A percentile compares a stretch with the other conserved stretches of the same genome.
These are phyloP conservation scores for Golubevia pallescens DNA, from an alignment of 1,284 basidiomycete species.

Conservation along the genomic window DNA sequence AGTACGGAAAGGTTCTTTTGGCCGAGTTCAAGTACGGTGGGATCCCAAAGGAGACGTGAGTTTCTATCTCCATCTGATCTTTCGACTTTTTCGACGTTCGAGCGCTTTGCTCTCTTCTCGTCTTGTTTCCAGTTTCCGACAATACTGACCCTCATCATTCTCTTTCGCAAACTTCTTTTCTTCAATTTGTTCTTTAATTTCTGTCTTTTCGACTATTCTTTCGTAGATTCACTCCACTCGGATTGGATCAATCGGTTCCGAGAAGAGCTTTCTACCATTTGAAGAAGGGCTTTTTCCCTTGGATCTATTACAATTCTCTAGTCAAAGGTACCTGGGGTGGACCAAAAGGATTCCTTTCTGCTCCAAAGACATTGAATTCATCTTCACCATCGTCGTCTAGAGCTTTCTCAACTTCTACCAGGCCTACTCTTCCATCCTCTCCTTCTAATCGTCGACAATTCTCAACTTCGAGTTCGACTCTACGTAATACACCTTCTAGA, in stretches of 20 bases:
- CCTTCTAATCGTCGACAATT: slow-evolving; percentile 16
- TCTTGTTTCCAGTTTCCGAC: slow-evolving; percentile 5
- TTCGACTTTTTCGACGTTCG: slow-evolving; percentile 9
- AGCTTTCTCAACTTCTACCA: slow-evolving; percentile 17
- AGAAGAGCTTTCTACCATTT: slow-evolving; percentile 82
- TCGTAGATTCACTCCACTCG: slow-evolving; percentile 14
- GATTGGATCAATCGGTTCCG: slow-evolving; percentile 48
- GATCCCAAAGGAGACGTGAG: slow-evolving; percentile 84
- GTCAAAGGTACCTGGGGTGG: too few species aligned
- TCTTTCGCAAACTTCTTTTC: too few species aligned
- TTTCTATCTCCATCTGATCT: slow-evolving; percentile 69
- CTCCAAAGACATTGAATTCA: too few species aligned
- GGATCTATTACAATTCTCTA: too few species aligned
- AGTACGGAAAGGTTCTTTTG: slow-evolving; percentile 83
- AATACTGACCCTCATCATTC: slow-evolving; percentile 17
- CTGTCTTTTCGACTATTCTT: too few species aligned
- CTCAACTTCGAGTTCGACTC: slow-evolving; percentile 20
- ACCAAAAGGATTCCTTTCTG: slow-evolving; percentile 34
- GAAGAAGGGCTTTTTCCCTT: slow-evolving; percentile 73
- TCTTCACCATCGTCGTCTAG: slow-evolving; percentile 4
- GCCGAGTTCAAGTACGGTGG: slow-evolving; percentile 84
- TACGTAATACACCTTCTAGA: slow-evolving; percentile 47
- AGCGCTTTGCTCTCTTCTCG: too few species aligned
- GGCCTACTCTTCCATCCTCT: neutral
- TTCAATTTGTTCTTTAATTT: too few species aligned